Evolutionary conservation across 805 yeast species (phyloP).

Genomic region (Barnettozyma californica): DNA sequence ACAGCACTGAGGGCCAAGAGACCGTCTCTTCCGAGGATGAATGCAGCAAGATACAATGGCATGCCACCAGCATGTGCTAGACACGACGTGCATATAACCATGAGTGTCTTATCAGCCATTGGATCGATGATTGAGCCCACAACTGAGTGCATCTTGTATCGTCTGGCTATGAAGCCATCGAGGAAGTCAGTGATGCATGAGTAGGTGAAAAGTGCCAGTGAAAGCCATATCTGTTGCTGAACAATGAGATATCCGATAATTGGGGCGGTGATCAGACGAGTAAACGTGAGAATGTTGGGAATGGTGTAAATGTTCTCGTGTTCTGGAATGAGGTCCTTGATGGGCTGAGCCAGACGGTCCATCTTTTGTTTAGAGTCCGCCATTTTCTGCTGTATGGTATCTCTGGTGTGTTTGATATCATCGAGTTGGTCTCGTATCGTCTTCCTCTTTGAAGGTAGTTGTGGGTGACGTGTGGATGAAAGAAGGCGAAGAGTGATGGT

Average conservation of each 20-base stretch:
- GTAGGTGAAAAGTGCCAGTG: constrained; percentile 70
- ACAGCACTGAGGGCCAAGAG: constrained; percentile 67
- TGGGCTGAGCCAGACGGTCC: constrained; percentile 27
- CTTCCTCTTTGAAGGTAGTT: neutral
- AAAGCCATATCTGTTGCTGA: constrained; percentile 54
- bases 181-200: constrained; percentile 88
- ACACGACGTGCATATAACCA: constrained; percentile 81
- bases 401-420: constrained; percentile 5
- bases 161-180: constrained; percentile 90
- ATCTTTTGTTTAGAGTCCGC: constrained; percentile 21
- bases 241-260: constrained; percentile 75
- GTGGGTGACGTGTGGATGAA: neutral
- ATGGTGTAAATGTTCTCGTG: constrained; percentile 70
- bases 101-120: constrained; percentile 85
- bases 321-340: constrained; percentile 28
- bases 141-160: constrained; percentile 66
- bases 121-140: constrained; percentile 94
- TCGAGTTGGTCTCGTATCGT: constrained; percentile 7
- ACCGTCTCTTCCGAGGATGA: constrained; percentile 83
- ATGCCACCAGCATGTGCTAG: constrained; percentile 62
- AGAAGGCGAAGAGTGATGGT: neutral
- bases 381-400: constrained; percentile 3
- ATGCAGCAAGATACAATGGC: constrained; percentile 60
- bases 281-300: constrained; percentile 80
- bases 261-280: constrained; percentile 81